Base-by-base conservation (phyloP, 441 rosid species). In the Dalechampia spathulata region DNA sequence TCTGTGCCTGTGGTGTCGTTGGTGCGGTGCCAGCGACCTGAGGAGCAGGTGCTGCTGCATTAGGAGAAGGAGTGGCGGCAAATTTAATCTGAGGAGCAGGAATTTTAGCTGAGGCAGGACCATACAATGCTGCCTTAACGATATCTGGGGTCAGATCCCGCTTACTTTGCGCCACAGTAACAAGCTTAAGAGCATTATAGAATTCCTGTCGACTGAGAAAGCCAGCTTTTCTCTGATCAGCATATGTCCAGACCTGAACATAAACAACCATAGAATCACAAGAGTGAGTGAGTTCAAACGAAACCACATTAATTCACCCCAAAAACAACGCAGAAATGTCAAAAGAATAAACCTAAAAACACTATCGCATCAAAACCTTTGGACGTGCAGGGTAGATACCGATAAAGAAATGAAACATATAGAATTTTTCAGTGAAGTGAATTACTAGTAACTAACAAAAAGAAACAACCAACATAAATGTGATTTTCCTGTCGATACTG, bases 21-120 rank as follows among this genome's bases (percentile, higher is more conserved):
- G 77, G 55, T 69, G 80, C 13, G 47, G 65, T 60, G 49, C 76
- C 75, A 34, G 69, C 74, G 55, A 71, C 51, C 65, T 69, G 94
- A 20, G 83, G 64, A 62, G 68, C 71, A 69, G 90, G 65, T 30
- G 72, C 40, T 49, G 60, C 73, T 54, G 69, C 66, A n/a, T n/a
- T n/a, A 30, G 92, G 74, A 52, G 89, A 64, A 30, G 97, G 89
- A 45, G 83, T 75, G 43, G 92, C 83, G 15, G 93, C 87, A 63
- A 93, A 85, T 65, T 90, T 93, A 64, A 93, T 87, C 71, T 83
- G 79, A 21, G 99, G 99, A 67, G 97, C 91, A 16, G 99, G 99
- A 65, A 93, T 93, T 74, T 62, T 85, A 57, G 95, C 87, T n/a
- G 99, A 81, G 60, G 95, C 90, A 70, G 91, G 83, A 67, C 96